Base-by-base conservation (phyloP, 1,284 basidiomycete genomes). In the Ceraceosorus guamensis region DNA sequence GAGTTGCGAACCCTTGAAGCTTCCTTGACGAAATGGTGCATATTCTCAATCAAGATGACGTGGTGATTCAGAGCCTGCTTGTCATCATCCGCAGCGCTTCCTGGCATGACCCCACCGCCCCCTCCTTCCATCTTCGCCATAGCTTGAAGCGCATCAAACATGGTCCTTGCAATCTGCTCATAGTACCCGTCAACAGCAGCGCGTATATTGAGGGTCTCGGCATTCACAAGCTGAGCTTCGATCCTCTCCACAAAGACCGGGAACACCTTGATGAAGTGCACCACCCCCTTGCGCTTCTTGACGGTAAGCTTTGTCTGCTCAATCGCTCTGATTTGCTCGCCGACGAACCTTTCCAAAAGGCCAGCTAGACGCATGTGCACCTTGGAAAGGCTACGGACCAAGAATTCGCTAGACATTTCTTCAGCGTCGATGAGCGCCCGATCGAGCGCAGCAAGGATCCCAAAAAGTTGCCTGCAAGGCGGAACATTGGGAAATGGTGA, bases 21-120 rank as follows among this genome's bases (percentile, higher is more conserved):
- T 71, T 93, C 90, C 0, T 86, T 83, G 43, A 90, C 83, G 71
- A 96, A 92, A 73, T 89, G 85, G 66, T 91, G 87, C 89, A 93
- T 92, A 73, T 98, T 98, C 77, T 96, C 93, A 59, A 97, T 89
- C 63, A 98, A 81, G 68, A 96, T 87, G 65, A 97, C 89, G 72
- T 95, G 89, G 70, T 92, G 95, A 76, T 97, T 96, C 53, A 97
- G 81, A 73, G 93, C 89, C 0, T 91, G 91, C 77, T 98, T 98
- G 77, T 93, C 93, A 31, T 76, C 73, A 53, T 72, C 74, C 2
- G 46, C 47, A 33, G 95, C 91, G 4, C 44, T 54, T 0, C 84
- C 86, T 24, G 72, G 76, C 65, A 87, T 71, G 7, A 24, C 24
- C 24, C 24, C 24, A 68, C 70, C 33, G 76, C 76, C 61, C 7